These are phyloP conservation scores for Penicillium dipodomyicola DNA, from an alignment of 495 filamentous ascomycete species.

Conservation along the genomic window DNA sequence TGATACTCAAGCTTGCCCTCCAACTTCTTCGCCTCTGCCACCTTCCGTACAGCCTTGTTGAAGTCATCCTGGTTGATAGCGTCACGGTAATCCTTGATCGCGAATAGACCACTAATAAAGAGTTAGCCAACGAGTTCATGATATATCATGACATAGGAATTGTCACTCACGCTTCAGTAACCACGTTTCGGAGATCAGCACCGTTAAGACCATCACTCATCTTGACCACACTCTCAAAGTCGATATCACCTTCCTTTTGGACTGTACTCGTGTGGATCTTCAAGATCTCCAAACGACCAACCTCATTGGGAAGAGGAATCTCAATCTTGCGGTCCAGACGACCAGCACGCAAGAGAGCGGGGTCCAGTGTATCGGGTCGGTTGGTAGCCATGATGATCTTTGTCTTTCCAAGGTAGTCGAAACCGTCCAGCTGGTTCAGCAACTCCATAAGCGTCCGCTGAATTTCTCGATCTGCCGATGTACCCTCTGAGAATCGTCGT, in stretches of 20 bases:
- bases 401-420: conserved; percentile 98
- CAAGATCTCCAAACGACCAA: conserved; percentile 93
- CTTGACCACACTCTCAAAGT: conserved; percentile 99
- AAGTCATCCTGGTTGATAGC: conserved; percentile 97
- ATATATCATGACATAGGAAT: conserved; percentile 1
- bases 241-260: conserved; percentile 88
- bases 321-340: conserved; percentile 97
- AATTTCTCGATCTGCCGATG: conserved; percentile 96
- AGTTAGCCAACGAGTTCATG: conserved; percentile 25
- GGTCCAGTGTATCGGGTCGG: conserved; percentile 95
- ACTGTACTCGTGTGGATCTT: conserved; percentile 95
- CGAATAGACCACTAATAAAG: conserved; percentile 73
- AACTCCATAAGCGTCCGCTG: conserved; percentile 99
- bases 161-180: conserved; percentile 83
- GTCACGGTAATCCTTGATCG: conserved; percentile 96
- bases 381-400: conserved; percentile 99
- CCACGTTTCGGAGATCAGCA: conserved; percentile 95
- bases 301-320: conserved; percentile 98
- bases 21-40: conserved; percentile 95
- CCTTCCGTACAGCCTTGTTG: conserved; percentile 96
- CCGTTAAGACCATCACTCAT: conserved; percentile 99
- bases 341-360: conserved; percentile 88
- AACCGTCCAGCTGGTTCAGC: conserved; percentile 97
- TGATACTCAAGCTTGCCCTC: conserved; percentile 98
- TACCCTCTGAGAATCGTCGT: conserved; percentile 96